Conservation (phyloP, 1,139 yeast species). For the Hansenula anomala region DNA sequence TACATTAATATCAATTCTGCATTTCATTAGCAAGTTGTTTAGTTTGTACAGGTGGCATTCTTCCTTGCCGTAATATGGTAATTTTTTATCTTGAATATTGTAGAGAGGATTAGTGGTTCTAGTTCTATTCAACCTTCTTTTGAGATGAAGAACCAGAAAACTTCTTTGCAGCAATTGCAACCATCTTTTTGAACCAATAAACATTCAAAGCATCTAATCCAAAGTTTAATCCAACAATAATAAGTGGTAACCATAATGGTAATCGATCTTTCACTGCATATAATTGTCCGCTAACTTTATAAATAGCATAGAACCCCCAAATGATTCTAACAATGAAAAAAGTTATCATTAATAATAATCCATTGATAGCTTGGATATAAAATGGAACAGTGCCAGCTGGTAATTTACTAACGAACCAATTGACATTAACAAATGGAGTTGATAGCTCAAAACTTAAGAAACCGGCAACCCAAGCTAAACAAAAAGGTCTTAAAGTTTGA, state of each 20-base stretch:
- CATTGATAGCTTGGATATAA: constrained; percentile 59
- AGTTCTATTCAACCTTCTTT: constrained; percentile 7
- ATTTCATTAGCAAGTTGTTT: no score
- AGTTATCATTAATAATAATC: constrained; percentile 59
- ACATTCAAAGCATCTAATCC: constrained; percentile 64
- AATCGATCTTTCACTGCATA: constrained; percentile 32
- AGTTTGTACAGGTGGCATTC: no score
- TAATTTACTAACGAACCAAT: constrained; percentile 83
- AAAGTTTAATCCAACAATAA: constrained; percentile 55
- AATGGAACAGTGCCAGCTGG: constrained; percentile 56
- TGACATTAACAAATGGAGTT: constrained; percentile 89
- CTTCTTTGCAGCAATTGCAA: constrained; percentile 62
- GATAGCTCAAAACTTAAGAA: constrained; percentile 85
- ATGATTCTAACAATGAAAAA: constrained; percentile 77
- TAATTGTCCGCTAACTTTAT: constrained; percentile 27
- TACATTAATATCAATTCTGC: no score
- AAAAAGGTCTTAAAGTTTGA: constrained; percentile 61
- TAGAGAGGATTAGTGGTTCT: no score
- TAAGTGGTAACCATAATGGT: constrained; percentile 37
- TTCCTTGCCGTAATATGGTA: no score
- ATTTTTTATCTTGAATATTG: no score
- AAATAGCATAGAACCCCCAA: constrained; percentile 83
- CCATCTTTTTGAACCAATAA: constrained; percentile 71
- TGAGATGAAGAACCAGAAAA: constrained; percentile 19
- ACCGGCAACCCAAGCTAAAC: constrained; percentile 77